Conservation (phyloP, 805 yeast species). For the Pichia exigua region DNA sequence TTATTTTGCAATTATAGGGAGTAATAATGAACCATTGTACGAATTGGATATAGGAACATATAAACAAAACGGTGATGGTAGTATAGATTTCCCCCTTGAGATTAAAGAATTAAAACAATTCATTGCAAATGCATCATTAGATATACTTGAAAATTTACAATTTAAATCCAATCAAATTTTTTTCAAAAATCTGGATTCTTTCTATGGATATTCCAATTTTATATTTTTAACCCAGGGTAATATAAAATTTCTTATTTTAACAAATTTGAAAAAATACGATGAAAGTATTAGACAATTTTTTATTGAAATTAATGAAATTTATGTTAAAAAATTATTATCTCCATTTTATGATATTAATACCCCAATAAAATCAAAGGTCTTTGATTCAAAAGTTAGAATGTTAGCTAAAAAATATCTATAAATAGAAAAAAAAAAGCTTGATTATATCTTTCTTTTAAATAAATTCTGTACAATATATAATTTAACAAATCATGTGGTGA, state of each 20-base stretch:
- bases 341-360: slow-evolving; percentile 81
- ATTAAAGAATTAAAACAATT: slow-evolving; percentile 80
- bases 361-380: slow-evolving; percentile 63
- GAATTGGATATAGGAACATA: slow-evolving; percentile 79
- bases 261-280: slow-evolving; percentile 52
- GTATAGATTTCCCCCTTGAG: slow-evolving; percentile 54
- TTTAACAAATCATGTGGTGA: too few relatives aligned
- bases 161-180: slow-evolving; percentile 64
- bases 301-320: slow-evolving; percentile 77
- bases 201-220: slow-evolving; percentile 74
- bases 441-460: too few relatives aligned
- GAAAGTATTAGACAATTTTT: slow-evolving; percentile 77
- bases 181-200: slow-evolving; percentile 74
- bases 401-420: slow-evolving; percentile 71
- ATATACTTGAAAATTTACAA: slow-evolving; percentile 84
- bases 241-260: slow-evolving; percentile 67
- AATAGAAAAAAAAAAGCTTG: background rate
- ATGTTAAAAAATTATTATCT: slow-evolving; percentile 73
- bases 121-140: slow-evolving; percentile 80
- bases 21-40: slow-evolving; percentile 77
- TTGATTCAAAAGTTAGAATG: slow-evolving; percentile 65
- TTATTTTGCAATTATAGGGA: slow-evolving; percentile 83
- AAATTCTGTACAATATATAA: too few relatives aligned
- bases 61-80: slow-evolving; percentile 61
- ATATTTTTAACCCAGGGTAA: slow-evolving; percentile 87